Evolutionary conservation across 805 yeast species (phyloP).

Genomic region (Nakazawaea laoshanensis): DNA sequence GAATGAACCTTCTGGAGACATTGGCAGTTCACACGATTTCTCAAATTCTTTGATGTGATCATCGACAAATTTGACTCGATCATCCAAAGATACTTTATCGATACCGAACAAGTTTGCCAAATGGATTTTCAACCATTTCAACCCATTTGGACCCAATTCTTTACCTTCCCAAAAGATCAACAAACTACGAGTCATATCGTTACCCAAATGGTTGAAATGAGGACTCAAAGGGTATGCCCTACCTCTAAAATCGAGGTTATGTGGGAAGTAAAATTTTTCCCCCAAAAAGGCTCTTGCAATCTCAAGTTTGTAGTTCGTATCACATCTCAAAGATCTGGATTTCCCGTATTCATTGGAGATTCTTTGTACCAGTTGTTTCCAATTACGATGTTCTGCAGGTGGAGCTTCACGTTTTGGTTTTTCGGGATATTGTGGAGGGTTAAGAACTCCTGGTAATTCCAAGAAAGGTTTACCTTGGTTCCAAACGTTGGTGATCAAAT

Average conservation of each 20-base stretch:
- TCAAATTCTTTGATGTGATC: conserved; percentile 44
- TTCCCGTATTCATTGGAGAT: conserved; percentile 54
- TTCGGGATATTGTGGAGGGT: conserved; percentile 39
- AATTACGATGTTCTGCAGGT: conserved; percentile 60
- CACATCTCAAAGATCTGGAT: conserved; percentile 84
- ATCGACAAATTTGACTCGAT: conserved; percentile 53
- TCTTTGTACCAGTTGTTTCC: conserved; percentile 54
- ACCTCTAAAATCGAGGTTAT: conserved; percentile 75
- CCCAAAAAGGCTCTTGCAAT: conserved; percentile 90
- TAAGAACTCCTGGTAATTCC: conserved; percentile 56
- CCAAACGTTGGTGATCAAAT: conserved; percentile 74
- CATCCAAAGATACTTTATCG: conserved; percentile 62
- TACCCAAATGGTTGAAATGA: conserved; percentile 74
- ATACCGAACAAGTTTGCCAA: conserved; percentile 66
- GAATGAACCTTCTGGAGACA: conserved; percentile 40
- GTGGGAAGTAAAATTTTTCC: conserved; percentile 72
- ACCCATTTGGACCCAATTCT: conserved; percentile 53
- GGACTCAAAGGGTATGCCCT: conserved; percentile 80
- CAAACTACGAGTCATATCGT: conserved; percentile 67
- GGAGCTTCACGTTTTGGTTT: conserved; percentile 52
- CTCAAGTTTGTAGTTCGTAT: conserved; percentile 85
- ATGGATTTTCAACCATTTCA: conserved; percentile 71
- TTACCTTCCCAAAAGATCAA: conserved; percentile 73
- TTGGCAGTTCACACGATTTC: conserved; percentile 58
- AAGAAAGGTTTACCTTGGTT: conserved; percentile 70